phyloP scores from a whole-genome alignment of 352 stramenopile genomes.

The Blastocystis sp. region DNA sequence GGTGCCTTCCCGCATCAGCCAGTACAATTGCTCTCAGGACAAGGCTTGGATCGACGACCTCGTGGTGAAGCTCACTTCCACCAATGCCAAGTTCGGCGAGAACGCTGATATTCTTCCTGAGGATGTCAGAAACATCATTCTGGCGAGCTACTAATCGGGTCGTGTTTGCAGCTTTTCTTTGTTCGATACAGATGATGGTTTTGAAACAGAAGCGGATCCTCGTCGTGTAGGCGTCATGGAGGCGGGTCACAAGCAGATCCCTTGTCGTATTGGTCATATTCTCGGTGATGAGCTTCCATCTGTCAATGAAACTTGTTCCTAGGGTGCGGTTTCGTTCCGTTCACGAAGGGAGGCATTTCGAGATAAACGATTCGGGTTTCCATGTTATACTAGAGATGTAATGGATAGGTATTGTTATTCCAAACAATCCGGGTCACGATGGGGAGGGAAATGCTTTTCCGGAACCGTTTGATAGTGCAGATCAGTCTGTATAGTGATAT shows the following conservation, averaged over 20 bases:
- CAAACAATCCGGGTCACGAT: too few species aligned
- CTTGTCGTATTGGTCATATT: not conserved
- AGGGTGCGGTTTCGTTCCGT: not conserved
- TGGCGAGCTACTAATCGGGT: slow-evolving; percentile 38
- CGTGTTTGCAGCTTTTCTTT: slow-evolving; percentile 53
- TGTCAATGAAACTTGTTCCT: not conserved
- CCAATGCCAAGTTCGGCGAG: slow-evolving; percentile 62
- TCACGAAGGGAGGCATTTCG: not conserved
- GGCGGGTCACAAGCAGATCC: not conserved
- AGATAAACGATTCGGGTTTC: not conserved
- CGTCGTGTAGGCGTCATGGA: not conserved
- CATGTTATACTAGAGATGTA: too few species aligned
- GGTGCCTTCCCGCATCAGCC: slow-evolving; percentile 49
- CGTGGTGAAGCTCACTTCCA: slow-evolving; percentile 21
- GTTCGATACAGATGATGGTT: slow-evolving; percentile 48
- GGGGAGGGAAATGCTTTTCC: too few species aligned
- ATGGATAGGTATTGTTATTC: too few species aligned
- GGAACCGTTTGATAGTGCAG: too few species aligned
- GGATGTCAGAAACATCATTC: slow-evolving; percentile 49
- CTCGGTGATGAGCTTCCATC: not conserved
- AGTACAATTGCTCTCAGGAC: slow-evolving; percentile 58
- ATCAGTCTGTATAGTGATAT: too few species aligned
- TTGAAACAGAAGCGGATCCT: not conserved
- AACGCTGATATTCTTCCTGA: slow-evolving; percentile 67
- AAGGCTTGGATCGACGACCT: slow-evolving; percentile 70